Evolutionary conservation across 345 rosid genomes (phyloP).

Genomic region (Dimocarpus longan): DNA sequence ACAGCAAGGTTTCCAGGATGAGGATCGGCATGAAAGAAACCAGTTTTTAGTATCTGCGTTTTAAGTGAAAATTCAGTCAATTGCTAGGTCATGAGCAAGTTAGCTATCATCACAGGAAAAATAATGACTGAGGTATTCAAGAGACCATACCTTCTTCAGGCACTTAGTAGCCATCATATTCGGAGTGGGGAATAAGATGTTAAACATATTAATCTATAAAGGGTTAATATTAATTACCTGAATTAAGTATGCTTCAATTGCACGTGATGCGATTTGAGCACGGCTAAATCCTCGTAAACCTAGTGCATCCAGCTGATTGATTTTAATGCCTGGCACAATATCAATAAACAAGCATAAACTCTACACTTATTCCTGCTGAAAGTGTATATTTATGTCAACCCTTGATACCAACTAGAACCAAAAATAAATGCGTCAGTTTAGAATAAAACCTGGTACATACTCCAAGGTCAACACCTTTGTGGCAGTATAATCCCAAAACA

Average conservation of each 20-base stretch:
- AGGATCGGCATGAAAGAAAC: conserved; percentile 98
- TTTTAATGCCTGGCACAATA: conserved; percentile 70
- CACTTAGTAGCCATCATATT: conserved; percentile 2
- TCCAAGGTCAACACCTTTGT: conserved; percentile 93
- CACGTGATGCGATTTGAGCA: conserved; percentile 80
- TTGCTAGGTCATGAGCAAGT: conserved; percentile 6
- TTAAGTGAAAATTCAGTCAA: conserved; percentile 11
- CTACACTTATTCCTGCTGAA: neutral
- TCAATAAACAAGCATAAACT: conserved; percentile 12
- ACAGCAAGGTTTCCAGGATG: conserved; percentile 98
- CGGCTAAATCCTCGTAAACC: conserved; percentile 67
- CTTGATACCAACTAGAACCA: conserved; percentile 10
- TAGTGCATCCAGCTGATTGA: conserved; percentile 57
- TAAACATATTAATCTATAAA: neutral
- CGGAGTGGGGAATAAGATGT: neutral
- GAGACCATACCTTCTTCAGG: neutral
- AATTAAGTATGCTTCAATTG: conserved; percentile 89
- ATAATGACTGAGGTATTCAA: neutral
- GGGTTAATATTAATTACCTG: conserved; percentile 54
- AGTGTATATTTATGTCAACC: neutral
- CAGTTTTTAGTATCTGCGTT: conserved; percentile 81
- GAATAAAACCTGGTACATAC: conserved; percentile 83
- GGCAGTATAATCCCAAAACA: conserved; percentile 93
- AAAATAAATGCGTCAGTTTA: conserved; percentile 25
- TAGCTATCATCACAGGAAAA: neutral